A percentile compares a stretch with the other conserved stretches of the same genome.
These are phyloP conservation scores for Terfezia boudieri DNA, from an alignment of 495 filamentous ascomycete species.

Conservation along the genomic window DNA sequence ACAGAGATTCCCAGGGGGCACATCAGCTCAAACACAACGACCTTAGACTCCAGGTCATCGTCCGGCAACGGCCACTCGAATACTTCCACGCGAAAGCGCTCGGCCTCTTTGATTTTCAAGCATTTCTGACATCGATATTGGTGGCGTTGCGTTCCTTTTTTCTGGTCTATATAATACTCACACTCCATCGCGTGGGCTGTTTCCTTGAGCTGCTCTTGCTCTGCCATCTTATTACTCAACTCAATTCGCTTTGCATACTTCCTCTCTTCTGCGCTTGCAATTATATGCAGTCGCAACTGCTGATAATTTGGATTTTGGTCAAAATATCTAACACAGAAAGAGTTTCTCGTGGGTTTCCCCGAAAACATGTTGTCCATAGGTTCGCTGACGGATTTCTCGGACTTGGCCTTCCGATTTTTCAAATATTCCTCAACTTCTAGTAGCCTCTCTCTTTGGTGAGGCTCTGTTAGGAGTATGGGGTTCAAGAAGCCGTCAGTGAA, in stretches of 20 bases:
- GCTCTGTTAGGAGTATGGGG: slow-evolving; percentile 27
- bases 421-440: slow-evolving; percentile 30
- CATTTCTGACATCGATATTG: slow-evolving; percentile 8
- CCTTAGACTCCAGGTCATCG: slow-evolving; percentile 19
- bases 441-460: slow-evolving; percentile 30
- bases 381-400: background rate
- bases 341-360: slow-evolving; percentile 9
- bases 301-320: slow-evolving; percentile 26
- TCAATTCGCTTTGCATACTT: slow-evolving; percentile 25
- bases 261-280: slow-evolving; percentile 15
- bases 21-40: slow-evolving; percentile 35
- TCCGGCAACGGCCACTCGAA: slow-evolving; percentile 43
- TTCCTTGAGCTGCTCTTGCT: slow-evolving; percentile 20
- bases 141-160: no score
- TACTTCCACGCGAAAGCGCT: slow-evolving; percentile 25
- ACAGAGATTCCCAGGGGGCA: slow-evolving; percentile 24
- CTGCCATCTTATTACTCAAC: slow-evolving; percentile 15
- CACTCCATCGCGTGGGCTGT: slow-evolving; percentile 2
- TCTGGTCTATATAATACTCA: background rate
- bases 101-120: slow-evolving; percentile 18
- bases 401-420: background rate
- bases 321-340: slow-evolving; percentile 35
- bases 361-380: slow-evolving; percentile 20
- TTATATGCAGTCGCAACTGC: slow-evolving; percentile 22
- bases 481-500: slow-evolving; percentile 25